phyloP scores from a whole-genome alignment of 2,329 filamentous ascomycete species.

The Leptographium flavum region DNA sequence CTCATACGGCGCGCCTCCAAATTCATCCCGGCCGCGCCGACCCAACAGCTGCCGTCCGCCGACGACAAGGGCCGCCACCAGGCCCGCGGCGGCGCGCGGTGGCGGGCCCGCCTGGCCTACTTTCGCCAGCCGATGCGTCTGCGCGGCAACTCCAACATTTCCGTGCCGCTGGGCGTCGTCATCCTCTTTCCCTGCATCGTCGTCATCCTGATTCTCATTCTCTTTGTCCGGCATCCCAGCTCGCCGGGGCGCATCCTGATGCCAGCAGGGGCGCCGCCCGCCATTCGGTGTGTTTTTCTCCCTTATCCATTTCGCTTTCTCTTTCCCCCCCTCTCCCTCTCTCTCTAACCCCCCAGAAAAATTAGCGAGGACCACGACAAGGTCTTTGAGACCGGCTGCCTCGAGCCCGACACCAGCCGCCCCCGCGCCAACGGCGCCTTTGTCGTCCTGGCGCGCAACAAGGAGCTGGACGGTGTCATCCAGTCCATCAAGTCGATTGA shows the following conservation, averaged over 20 bases:
- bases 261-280: slow-evolving; percentile 74
- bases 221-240: slow-evolving; percentile 79
- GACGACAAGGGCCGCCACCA: slow-evolving; percentile 34
- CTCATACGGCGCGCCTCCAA: slow-evolving; percentile 40
- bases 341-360: slow-evolving; percentile 48
- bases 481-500: slow-evolving; percentile 97
- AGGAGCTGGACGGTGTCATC: slow-evolving; percentile 89
- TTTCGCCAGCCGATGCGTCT: slow-evolving; percentile 76
- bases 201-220: slow-evolving; percentile 75
- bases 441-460: slow-evolving; percentile 88
- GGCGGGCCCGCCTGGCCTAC: slow-evolving; percentile 52
- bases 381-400: slow-evolving; percentile 84
- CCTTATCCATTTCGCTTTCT: not conserved
- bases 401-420: slow-evolving; percentile 61
- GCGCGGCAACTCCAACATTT: slow-evolving; percentile 82
- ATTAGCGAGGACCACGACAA: slow-evolving; percentile 97
- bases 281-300: slow-evolving; percentile 66
- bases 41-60: slow-evolving; percentile 31
- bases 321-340: not conserved
- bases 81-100: slow-evolving; percentile 20
- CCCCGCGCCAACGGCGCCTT: slow-evolving; percentile 89
- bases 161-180: slow-evolving; percentile 82
- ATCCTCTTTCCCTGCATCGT: slow-evolving; percentile 86
- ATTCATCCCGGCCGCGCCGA: slow-evolving; percentile 28
- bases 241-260: slow-evolving; percentile 72